Percentiles rank a stretch among this genome's conserved stretches.
Evolutionary conservation across 2,329 filamentous ascomycete genomes (phyloP).

Genomic region (Trichophaea hybrida): DNA sequence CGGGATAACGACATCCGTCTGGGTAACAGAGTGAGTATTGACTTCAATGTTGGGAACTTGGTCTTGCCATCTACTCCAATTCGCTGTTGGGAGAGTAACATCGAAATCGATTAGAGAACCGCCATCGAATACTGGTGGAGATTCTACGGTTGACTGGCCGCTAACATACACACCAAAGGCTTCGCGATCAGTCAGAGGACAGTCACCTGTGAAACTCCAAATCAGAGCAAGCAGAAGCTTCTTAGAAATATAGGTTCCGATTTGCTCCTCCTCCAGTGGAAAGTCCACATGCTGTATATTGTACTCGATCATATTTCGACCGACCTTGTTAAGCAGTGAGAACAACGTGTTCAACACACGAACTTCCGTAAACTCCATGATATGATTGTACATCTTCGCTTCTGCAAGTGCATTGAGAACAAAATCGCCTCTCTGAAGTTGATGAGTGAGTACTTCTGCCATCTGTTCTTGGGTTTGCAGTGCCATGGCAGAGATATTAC

Average conservation of each 20-base stretch:
- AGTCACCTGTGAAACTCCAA: slow-evolving; percentile 94
- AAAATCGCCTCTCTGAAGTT: slow-evolving; percentile 66
- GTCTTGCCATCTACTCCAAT: slow-evolving; percentile 88
- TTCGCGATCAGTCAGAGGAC: slow-evolving; percentile 75
- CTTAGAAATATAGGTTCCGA: slow-evolving; percentile 81
- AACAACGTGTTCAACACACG: slow-evolving; percentile 87
- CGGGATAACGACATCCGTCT: slow-evolving; percentile 96
- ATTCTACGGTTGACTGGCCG: slow-evolving; percentile 69
- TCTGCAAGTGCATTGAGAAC: slow-evolving; percentile 61
- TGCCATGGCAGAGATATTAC: slow-evolving; percentile 62
- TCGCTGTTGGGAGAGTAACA: slow-evolving; percentile 67
- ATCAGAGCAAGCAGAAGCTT: slow-evolving; percentile 84
- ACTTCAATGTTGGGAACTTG: slow-evolving; percentile 91
- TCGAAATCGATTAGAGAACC: slow-evolving; percentile 93
- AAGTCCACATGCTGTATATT: slow-evolving; percentile 91
- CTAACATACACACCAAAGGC: slow-evolving; percentile 73
- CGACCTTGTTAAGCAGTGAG: slow-evolving; percentile 86
- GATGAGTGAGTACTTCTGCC: slow-evolving; percentile 61
- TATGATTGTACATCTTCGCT: slow-evolving; percentile 71
- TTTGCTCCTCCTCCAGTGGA: slow-evolving; percentile 74
- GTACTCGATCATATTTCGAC: slow-evolving; percentile 86
- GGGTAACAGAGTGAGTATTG: slow-evolving; percentile 94
- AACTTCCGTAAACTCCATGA: slow-evolving; percentile 94
- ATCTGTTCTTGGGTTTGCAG: slow-evolving; percentile 64
- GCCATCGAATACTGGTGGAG: slow-evolving; percentile 57